Conservation (phyloP, 495 filamentous ascomycete species). For the Neurospora terricola region DNA sequence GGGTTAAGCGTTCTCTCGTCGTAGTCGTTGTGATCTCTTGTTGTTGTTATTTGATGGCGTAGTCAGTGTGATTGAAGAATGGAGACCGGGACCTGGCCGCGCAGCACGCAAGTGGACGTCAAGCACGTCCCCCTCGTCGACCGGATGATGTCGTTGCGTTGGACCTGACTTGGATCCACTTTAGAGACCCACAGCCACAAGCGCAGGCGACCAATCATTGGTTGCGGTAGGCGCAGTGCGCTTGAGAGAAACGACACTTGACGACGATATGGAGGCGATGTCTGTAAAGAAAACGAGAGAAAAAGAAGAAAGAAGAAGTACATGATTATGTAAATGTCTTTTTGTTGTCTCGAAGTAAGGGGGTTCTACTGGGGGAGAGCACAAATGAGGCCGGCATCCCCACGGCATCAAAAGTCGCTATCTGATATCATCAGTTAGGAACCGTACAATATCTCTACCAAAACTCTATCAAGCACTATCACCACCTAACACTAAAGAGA, state of each 20-base stretch:
- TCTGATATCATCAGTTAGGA: neutral
- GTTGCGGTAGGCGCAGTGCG: neutral
- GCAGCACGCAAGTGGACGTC: neutral
- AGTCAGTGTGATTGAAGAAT: neutral
- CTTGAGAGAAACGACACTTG: neutral
- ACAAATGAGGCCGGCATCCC: too few species aligned
- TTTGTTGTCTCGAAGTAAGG: too few species aligned
- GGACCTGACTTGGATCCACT: neutral
- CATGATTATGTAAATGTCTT: too few species aligned
- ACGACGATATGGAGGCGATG: neutral
- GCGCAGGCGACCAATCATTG: neutral
- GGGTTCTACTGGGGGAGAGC: too few species aligned
- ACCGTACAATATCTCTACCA: rapidly evolving
- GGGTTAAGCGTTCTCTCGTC: neutral
- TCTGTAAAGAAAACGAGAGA: neutral
- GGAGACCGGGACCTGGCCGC: neutral
- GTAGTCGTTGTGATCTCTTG: neutral
- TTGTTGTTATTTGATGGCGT: neutral
- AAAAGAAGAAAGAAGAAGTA: too few species aligned
- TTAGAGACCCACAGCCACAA: neutral
- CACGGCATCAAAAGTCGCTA: too few species aligned
- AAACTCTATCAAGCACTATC: neutral
- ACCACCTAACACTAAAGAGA: neutral
- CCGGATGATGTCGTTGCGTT: neutral
- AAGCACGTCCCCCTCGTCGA: neutral